Evolutionary conservation across 345 rosid genomes (phyloP).

Genomic region (Aquilaria malaccensis): DNA sequence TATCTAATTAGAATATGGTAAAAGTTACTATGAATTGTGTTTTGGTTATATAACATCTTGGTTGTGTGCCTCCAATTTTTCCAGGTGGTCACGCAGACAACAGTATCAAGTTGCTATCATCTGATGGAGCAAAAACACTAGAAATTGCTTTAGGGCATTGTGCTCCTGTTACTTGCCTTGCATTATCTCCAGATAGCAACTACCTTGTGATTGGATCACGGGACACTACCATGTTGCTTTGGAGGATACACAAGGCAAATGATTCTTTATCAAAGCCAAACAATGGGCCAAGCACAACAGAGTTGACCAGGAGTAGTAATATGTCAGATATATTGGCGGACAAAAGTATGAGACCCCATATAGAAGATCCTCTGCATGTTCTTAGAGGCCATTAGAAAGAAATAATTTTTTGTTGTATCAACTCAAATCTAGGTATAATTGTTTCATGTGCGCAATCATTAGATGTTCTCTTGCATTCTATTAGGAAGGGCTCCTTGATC

Average conservation of each 20-base stretch:
- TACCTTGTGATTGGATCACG: conserved; percentile 89
- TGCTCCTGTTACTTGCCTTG: conserved; percentile 96
- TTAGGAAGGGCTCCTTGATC: conserved; percentile 79
- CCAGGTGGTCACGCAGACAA: conserved; percentile 95
- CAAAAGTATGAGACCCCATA: conserved; percentile 47
- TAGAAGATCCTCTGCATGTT: conserved; percentile 93
- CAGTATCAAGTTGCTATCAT: conserved; percentile 77
- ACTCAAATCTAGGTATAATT: conserved; percentile 79
- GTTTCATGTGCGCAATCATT: conserved; percentile 76
- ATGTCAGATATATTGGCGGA: conserved; percentile 37
- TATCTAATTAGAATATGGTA: no score
- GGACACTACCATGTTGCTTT: conserved; percentile 76
- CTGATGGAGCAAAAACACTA: conserved; percentile 89
- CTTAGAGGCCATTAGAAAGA: conserved; percentile 80
- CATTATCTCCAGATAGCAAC: conserved; percentile 77
- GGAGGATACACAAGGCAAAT: conserved; percentile 69
- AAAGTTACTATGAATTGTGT: no score
- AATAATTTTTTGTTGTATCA: conserved; percentile 70
- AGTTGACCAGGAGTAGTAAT: conserved; percentile 33
- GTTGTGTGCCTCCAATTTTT: conserved; percentile 7
- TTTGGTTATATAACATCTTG: background rate
- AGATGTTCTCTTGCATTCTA: conserved; percentile 72
- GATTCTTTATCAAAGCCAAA: conserved; percentile 50
- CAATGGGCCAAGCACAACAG: conserved; percentile 31
- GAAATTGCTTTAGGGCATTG: conserved; percentile 89